Conservation (phyloP, 2,329 filamentous ascomycete species). For the Rutstroemia sp. region DNA sequence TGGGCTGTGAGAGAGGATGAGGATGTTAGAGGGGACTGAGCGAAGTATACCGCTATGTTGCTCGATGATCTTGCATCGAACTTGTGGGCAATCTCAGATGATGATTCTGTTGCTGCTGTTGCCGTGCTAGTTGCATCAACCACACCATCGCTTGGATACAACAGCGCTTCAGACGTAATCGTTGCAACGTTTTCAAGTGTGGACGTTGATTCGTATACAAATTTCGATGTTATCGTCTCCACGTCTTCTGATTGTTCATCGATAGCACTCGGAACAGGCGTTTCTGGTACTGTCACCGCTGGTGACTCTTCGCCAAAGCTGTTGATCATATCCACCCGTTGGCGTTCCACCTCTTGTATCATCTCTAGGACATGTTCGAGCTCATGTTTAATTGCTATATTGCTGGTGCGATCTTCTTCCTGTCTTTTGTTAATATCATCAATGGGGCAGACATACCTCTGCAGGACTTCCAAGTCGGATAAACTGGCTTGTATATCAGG, state of each 20-base stretch:
- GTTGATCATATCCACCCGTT: not conserved
- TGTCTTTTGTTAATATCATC: not conserved
- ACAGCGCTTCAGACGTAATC: not conserved
- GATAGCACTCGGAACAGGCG: not conserved
- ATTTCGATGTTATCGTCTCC: not conserved
- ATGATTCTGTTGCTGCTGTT: not conserved
- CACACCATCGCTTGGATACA: not conserved
- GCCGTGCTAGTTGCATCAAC: not conserved
- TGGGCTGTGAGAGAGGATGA: conserved; percentile 24
- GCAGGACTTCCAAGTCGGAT: not conserved
- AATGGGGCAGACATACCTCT: not conserved
- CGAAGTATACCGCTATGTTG: conserved; percentile 32
- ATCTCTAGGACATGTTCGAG: not conserved
- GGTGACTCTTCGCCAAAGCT: not conserved
- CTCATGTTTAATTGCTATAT: not conserved
- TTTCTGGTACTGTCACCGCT: not conserved
- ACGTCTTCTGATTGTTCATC: not conserved
- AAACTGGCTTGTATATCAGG: not conserved
- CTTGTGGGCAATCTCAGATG: conserved; percentile 10
- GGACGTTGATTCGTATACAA: not conserved
- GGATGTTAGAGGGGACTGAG: conserved; percentile 23
- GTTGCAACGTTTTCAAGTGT: not conserved
- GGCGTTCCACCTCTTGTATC: not conserved
- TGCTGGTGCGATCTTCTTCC: not conserved
- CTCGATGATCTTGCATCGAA: conserved; percentile 23